These are phyloP conservation scores for Clarireedia monteithiana DNA, from an alignment of 2,329 filamentous ascomycete genomes.

Conservation along the genomic window DNA sequence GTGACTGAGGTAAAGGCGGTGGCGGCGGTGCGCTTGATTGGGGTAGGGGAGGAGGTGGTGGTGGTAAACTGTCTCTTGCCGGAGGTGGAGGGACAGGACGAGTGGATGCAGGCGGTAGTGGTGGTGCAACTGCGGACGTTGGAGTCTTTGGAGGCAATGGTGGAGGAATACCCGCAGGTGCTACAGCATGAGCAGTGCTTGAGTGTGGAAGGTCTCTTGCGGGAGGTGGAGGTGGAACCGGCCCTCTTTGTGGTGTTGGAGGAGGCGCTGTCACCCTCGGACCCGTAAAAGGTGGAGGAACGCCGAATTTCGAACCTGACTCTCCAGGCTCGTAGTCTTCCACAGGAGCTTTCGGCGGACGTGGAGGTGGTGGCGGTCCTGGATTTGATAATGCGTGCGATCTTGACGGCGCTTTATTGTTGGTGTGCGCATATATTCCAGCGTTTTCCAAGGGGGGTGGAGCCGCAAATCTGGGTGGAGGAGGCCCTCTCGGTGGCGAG, in stretches of 20 bases:
- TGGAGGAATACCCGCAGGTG: constrained; percentile 28
- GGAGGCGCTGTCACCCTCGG: constrained; percentile 59
- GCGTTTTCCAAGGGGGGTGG: constrained; percentile 86
- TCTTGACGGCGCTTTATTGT: constrained; percentile 37
- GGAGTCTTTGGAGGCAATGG: constrained; percentile 38
- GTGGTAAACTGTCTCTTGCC: constrained; percentile 22
- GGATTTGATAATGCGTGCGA: constrained; percentile 43
- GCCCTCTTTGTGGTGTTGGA: constrained; percentile 64
- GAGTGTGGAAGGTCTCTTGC: constrained; percentile 40
- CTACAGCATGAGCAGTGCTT: constrained; percentile 34
- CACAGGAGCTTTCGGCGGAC: constrained; percentile 62
- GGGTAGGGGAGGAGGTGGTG: background rate
- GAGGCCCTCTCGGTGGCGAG: constrained; percentile 52
- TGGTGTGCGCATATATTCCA: constrained; percentile 67
- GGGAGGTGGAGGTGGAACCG: constrained; percentile 64
- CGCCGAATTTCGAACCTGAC: constrained; percentile 53
- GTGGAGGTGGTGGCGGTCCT: constrained; percentile 59
- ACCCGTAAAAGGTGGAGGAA: constrained; percentile 73
- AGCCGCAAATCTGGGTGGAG: constrained; percentile 66
- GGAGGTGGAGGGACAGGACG: constrained; percentile 34
- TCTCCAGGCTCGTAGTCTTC: constrained; percentile 51
- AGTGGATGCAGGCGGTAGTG: constrained; percentile 42
- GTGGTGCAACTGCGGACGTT: constrained; percentile 37
- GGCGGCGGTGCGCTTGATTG: constrained; percentile 18
- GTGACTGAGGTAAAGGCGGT: constrained; percentile 31